Evolutionary conservation across 73 alveolate genomes (phyloP).

Genomic region (Paraurostyla sp.): DNA sequence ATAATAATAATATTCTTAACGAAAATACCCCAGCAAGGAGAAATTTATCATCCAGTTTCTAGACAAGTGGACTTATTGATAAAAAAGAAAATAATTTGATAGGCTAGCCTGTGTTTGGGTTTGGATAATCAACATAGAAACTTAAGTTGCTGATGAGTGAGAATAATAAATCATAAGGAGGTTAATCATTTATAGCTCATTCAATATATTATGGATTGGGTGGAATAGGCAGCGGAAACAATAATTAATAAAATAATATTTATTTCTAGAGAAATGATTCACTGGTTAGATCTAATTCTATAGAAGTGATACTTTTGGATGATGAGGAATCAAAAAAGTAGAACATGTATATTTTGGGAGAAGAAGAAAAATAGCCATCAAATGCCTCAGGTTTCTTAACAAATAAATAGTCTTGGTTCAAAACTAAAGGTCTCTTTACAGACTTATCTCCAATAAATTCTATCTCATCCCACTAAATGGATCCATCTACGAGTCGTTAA

Average conservation of each 20-base stretch:
- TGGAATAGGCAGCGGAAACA: not conserved
- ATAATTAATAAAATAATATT: not conserved
- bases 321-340: slow-evolving; percentile 33
- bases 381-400: not conserved
- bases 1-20: not conserved
- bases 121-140: slow-evolving; percentile 27
- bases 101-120: slow-evolving; percentile 30
- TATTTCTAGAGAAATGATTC: slow-evolving; percentile 44
- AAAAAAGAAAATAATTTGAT: not conserved
- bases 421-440: slow-evolving; percentile 11
- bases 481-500: not conserved
- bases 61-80: slow-evolving; percentile 1
- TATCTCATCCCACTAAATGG: not conserved
- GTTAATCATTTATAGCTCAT: slow-evolving; percentile 32
- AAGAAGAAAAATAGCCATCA: not conserved
- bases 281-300: slow-evolving; percentile 24
- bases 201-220: slow-evolving; percentile 49
- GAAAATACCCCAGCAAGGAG: slow-evolving; percentile 51
- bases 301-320: slow-evolving; percentile 32
- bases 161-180: slow-evolving; percentile 26
- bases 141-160: slow-evolving; percentile 49
- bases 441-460: slow-evolving; percentile 50
- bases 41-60: not conserved
- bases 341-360: slow-evolving; percentile 15
- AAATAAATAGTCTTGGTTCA: slow-evolving; percentile 11